These are phyloP conservation scores for Ceratocystis colombiana DNA, from an alignment of 2,329 filamentous ascomycete genomes.

Conservation along the genomic window DNA sequence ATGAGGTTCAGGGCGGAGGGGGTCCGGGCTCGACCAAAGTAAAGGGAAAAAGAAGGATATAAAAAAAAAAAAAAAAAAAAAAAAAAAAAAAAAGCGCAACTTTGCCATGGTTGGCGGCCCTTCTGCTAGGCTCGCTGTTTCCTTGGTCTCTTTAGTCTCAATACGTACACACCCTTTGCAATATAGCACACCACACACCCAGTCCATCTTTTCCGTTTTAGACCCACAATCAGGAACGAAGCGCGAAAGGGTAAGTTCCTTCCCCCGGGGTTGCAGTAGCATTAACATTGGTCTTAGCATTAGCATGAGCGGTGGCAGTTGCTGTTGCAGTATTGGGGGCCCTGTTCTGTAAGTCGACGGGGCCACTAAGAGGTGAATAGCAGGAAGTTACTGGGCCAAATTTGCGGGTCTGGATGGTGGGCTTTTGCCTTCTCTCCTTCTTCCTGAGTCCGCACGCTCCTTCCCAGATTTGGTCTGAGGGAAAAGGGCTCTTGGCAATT, in stretches of 20 bases:
- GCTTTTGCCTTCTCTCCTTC: background rate
- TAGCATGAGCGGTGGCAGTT: constrained; percentile 9
- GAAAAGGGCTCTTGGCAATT: constrained; percentile 4
- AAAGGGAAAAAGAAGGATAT: background rate
- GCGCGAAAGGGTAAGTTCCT: background rate
- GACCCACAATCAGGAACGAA: constrained; percentile 11
- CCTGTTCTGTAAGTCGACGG: background rate
- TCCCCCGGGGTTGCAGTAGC: constrained; percentile 5
- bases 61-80: background rate
- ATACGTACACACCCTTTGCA: background rate
- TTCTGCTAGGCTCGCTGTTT: no score
- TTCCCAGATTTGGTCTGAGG: background rate
- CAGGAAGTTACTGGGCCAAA: background rate
- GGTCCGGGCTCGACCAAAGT: background rate
- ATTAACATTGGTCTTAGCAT: constrained; percentile 7
- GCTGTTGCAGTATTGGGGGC: background rate
- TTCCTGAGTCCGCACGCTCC: background rate
- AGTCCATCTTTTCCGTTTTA: background rate
- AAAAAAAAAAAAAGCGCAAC: background rate
- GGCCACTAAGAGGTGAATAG: background rate
- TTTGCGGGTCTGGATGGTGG: constrained; percentile 4
- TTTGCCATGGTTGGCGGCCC: background rate
- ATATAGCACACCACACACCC: background rate
- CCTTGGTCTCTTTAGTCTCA: background rate
- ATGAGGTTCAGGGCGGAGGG: background rate